Conservation (phyloP, 1,284 basidiomycete species). For the Ustilago hordei region DNA sequence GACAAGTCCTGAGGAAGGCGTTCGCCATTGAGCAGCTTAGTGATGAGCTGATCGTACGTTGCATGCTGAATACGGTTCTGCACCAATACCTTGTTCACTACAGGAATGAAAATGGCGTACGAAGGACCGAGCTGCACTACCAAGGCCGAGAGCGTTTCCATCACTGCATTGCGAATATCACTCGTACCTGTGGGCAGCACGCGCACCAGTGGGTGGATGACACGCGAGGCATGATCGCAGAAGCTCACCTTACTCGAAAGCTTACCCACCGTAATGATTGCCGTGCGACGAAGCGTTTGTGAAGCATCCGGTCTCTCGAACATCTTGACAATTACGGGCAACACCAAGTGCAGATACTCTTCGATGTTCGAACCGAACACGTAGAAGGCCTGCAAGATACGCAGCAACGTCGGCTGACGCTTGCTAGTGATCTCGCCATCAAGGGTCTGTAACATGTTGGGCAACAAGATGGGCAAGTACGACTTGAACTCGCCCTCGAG, state of each 20-base stretch:
- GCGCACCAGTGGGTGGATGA: slow-evolving; percentile 93
- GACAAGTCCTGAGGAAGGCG: slow-evolving; percentile 78
- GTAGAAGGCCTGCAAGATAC: slow-evolving; percentile 90
- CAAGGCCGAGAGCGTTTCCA: slow-evolving; percentile 93
- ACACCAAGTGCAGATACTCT: slow-evolving; percentile 95
- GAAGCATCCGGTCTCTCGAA: slow-evolving; percentile 87
- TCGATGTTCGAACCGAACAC: slow-evolving; percentile 97
- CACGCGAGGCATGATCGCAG: slow-evolving; percentile 96
- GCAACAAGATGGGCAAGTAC: slow-evolving; percentile 91
- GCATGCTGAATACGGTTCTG: slow-evolving; percentile 85
- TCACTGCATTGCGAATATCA: slow-evolving; percentile 85
- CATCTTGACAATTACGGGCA: slow-evolving; percentile 91
- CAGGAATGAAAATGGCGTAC: slow-evolving; percentile 96
- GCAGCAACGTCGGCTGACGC: slow-evolving; percentile 80
- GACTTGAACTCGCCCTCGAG: slow-evolving; percentile 98
- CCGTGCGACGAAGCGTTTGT: slow-evolving; percentile 82
- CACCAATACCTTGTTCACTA: slow-evolving; percentile 89
- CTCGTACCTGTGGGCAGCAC: slow-evolving; percentile 82
- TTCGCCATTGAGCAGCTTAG: slow-evolving; percentile 91
- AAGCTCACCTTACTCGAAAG: slow-evolving; percentile 95
- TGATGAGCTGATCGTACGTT: slow-evolving; percentile 88
- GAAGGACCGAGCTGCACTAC: slow-evolving; percentile 94
- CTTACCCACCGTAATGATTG: slow-evolving; percentile 90
- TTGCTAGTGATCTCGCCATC: slow-evolving; percentile 65
- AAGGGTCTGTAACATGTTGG: slow-evolving; percentile 87